These are phyloP conservation scores for Dothiorella sarmentorum DNA, from an alignment of 2,329 filamentous ascomycete genomes.

Conservation along the genomic window DNA sequence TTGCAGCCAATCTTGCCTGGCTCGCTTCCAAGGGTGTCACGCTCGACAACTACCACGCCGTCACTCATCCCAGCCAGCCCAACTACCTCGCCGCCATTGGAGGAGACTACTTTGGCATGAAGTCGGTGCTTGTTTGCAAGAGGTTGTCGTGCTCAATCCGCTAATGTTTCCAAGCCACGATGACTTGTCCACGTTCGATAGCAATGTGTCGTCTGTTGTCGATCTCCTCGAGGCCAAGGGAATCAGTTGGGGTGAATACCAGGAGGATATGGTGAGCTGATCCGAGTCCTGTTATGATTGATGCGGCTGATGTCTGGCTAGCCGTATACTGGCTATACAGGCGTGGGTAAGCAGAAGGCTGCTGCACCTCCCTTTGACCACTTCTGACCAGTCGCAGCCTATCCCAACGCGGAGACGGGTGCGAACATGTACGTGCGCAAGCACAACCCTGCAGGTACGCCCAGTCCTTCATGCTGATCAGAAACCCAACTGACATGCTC, in stretches of 20 bases:
- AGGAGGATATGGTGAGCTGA: slow-evolving; percentile 64
- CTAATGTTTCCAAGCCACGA: slow-evolving; percentile 42
- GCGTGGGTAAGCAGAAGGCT: slow-evolving; percentile 51
- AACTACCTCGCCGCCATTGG: slow-evolving; percentile 69
- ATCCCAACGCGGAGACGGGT: slow-evolving; percentile 61
- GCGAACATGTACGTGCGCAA: slow-evolving; percentile 79
- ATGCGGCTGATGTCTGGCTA: background rate
- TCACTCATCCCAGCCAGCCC: slow-evolving; percentile 71
- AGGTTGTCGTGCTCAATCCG: background rate
- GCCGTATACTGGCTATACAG: slow-evolving; percentile 44
- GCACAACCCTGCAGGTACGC: slow-evolving; percentile 58
- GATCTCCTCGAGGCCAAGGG: slow-evolving; percentile 43
- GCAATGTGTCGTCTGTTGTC: slow-evolving; percentile 40
- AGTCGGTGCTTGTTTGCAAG: slow-evolving; percentile 22
- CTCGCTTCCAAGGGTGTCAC: slow-evolving; percentile 61
- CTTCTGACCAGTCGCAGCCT: slow-evolving; percentile 46
- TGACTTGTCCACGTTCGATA: slow-evolving; percentile 55
- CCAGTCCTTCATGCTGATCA: background rate
- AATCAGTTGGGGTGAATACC: slow-evolving; percentile 59
- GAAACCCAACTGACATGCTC: slow-evolving; percentile 12
- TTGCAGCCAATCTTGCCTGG: slow-evolving; percentile 50
- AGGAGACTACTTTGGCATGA: slow-evolving; percentile 72
- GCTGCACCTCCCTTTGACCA: background rate
- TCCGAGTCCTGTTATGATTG: background rate
- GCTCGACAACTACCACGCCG: slow-evolving; percentile 52